A percentile compares a stretch with the other conserved stretches of the same genome.
Evolutionary conservation across 2,329 filamentous ascomycete genomes (phyloP).

Genomic region (Zopfia rhizophila): DNA sequence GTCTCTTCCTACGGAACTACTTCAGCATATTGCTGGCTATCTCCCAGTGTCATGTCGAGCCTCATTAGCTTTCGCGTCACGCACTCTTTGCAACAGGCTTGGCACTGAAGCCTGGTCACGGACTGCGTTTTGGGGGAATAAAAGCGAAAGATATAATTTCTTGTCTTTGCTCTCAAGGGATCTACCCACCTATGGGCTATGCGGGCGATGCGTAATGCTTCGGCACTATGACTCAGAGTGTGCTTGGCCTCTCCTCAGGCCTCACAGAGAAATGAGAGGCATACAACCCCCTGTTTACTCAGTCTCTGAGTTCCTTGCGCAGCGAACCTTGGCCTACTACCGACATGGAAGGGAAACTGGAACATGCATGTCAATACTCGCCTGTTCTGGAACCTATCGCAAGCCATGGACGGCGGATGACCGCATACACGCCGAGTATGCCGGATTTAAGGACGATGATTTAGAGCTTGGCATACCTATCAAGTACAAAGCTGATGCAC

Average conservation of each 20-base stretch:
- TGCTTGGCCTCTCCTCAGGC: constrained; percentile 14
- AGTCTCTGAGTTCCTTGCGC: constrained; percentile 7
- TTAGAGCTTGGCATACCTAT: neutral
- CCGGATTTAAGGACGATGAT: constrained; percentile 6
- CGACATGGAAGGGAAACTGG: neutral
- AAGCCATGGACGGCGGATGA: constrained; percentile 7
- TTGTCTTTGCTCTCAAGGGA: constrained; percentile 1
- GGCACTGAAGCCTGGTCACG: constrained; percentile 8
- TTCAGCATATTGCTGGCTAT: constrained; percentile 8
- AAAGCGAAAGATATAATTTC: no score
- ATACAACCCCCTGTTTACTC: constrained; percentile 3
- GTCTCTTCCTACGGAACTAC: constrained; percentile 16
- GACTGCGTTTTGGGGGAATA: no score
- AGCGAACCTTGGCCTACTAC: neutral
- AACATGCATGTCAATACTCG: constrained; percentile 5
- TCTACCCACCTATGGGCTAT: constrained; percentile 9
- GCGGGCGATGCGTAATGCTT: constrained; percentile 3
- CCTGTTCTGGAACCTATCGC: constrained; percentile 9
- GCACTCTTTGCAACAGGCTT: constrained; percentile 6
- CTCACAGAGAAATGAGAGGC: neutral
- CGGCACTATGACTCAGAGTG: constrained; percentile 7
- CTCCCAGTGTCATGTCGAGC: neutral
- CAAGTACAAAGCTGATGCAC: neutral
- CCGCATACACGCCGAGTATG: neutral
- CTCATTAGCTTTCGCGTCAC: constrained; percentile 8